Evolutionary conservation across 306 rosid species (phyloP).

Genomic region (Prunus fruticosa): DNA sequence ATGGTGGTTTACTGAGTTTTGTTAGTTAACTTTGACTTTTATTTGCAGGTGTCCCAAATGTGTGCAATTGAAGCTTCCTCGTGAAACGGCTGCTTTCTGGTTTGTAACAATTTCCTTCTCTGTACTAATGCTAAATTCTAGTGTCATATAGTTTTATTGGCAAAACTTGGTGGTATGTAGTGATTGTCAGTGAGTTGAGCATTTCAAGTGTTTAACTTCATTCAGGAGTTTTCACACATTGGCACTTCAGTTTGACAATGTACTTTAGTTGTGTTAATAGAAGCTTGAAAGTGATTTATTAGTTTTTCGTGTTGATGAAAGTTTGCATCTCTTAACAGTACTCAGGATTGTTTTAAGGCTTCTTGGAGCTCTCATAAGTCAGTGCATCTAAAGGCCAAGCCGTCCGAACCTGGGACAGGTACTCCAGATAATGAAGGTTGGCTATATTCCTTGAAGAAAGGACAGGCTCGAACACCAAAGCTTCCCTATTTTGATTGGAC

Average conservation of each 20-base stretch:
- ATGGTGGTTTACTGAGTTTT: not conserved
- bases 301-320: not conserved
- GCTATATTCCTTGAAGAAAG: constrained; percentile 77
- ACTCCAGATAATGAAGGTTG: constrained; percentile 57
- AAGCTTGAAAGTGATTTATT: not conserved
- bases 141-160: not conserved
- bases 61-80: constrained; percentile 83
- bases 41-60: constrained; percentile 86
- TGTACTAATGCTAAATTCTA: not conserved
- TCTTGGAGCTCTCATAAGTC: constrained; percentile 93
- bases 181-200: not conserved
- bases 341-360: constrained; percentile 95
- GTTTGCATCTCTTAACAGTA: constrained; percentile 48
- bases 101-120: constrained; percentile 37
- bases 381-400: constrained; percentile 71
- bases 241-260: not conserved
- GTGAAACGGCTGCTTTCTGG: constrained; percentile 91
- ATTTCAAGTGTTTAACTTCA: not conserved
- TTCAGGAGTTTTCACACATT: not conserved
- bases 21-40: not conserved
- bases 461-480: constrained; percentile 77
- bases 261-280: not conserved
- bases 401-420: constrained; percentile 37
- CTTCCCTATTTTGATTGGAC: constrained; percentile 92
- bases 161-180: not conserved